These are phyloP conservation scores for Carallia pectinifolia DNA, from an alignment of 345 rosid genomes.

Conservation along the genomic window DNA sequence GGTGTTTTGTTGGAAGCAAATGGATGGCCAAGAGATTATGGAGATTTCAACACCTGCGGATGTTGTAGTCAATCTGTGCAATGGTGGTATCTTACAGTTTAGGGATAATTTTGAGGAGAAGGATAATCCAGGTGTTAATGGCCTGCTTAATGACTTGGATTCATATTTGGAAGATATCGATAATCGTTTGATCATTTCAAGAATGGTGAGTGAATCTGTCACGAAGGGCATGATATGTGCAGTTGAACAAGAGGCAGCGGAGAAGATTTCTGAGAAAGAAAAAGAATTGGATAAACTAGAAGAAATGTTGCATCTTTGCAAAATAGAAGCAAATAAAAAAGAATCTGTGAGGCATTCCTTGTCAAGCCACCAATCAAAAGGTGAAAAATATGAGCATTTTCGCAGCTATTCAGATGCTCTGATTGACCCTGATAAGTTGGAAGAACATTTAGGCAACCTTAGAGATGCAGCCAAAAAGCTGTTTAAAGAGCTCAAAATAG, in stretches of 20 bases:
- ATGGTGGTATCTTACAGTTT: conserved; percentile 6
- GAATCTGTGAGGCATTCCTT: conserved; percentile 15
- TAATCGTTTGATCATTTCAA: conserved; percentile 56
- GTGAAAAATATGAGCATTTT: conserved; percentile 3
- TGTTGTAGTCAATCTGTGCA: conserved; percentile 14
- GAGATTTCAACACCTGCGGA: conserved; percentile 29
- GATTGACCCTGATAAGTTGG: conserved; percentile 18
- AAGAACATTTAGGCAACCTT: conserved; percentile 39
- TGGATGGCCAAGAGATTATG: conserved; percentile 29
- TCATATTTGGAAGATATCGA: conserved; percentile 56
- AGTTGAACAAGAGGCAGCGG: conserved; percentile 62
- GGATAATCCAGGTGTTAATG: conserved; percentile 40
- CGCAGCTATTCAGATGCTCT: conserved; percentile 20
- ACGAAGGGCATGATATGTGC: conserved; percentile 55
- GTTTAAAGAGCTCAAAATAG: conserved; percentile 55
- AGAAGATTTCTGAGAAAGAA: conserved; percentile 61
- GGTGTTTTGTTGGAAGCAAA: conserved; percentile 19
- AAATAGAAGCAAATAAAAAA: conserved; percentile 27
- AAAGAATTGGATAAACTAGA: conserved; percentile 50
- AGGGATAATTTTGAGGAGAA: conserved; percentile 42
- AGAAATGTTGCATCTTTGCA: conserved; percentile 39
- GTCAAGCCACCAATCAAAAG: conserved; percentile 11
- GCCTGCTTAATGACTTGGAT: conserved; percentile 57
- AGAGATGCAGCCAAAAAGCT: conserved; percentile 43
- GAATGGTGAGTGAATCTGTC: conserved; percentile 76